Conservation (phyloP, 2,329 filamentous ascomycete genomes). For the Aureobasidium sp. region DNA sequence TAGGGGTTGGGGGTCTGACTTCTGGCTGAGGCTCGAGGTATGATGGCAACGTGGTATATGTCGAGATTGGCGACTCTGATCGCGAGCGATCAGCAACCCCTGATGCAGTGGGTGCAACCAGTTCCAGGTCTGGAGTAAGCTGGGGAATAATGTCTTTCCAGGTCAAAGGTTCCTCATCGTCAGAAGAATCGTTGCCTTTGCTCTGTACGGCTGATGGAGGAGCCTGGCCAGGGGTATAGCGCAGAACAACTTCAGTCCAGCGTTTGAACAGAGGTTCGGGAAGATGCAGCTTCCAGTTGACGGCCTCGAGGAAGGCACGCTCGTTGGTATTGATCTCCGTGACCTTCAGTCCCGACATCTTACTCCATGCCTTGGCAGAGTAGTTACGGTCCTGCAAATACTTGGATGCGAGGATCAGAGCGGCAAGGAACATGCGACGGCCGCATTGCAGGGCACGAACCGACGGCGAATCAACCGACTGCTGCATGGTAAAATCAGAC, state of each 20-base stretch:
- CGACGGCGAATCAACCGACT: constrained; percentile 63
- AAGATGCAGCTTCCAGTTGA: constrained; percentile 93
- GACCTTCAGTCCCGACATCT: constrained; percentile 93
- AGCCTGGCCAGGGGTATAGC: constrained; percentile 59
- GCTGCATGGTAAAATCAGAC: constrained; percentile 80
- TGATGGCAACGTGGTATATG: constrained; percentile 35
- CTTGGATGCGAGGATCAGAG: constrained; percentile 92
- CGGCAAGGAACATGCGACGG: constrained; percentile 92
- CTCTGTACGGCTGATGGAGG: constrained; percentile 24
- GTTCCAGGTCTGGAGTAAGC: constrained; percentile 52
- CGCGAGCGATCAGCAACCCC: not conserved
- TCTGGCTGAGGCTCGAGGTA: constrained; percentile 47
- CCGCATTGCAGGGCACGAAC: constrained; percentile 86
- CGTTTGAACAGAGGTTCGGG: constrained; percentile 80
- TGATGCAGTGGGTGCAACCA: not conserved
- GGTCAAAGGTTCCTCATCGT: constrained; percentile 6
- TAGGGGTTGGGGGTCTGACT: constrained; percentile 46
- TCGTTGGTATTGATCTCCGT: constrained; percentile 96
- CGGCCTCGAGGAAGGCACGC: constrained; percentile 79
- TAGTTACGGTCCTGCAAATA: constrained; percentile 98
- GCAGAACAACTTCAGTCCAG: constrained; percentile 89
- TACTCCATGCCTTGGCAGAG: constrained; percentile 95
- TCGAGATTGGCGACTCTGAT: constrained; percentile 39
- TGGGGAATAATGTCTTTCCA: constrained; percentile 48
- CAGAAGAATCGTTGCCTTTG: not conserved